Evolutionary conservation across 352 stramenopile species (phyloP).

Genomic region (Globisporangium splendens): DNA sequence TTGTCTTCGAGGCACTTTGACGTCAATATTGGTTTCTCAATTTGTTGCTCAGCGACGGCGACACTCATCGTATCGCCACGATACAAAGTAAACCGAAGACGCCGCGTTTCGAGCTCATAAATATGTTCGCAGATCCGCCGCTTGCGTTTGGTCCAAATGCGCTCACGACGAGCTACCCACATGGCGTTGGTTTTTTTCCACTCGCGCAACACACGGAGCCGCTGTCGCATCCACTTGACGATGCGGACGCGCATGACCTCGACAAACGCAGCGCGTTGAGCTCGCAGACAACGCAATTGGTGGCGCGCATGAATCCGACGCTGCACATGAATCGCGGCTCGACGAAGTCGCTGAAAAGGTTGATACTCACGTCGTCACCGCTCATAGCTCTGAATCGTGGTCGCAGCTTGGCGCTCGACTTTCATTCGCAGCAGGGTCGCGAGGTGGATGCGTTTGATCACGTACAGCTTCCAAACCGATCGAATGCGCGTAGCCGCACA

Average conservation of each 20-base stretch:
- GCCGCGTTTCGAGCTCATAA: conserved; percentile 28
- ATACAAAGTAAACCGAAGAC: conserved; percentile 40
- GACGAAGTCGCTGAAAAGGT: conserved; percentile 19
- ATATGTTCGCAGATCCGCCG: conserved; percentile 25
- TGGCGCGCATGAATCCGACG: conserved; percentile 29
- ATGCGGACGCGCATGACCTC: conserved; percentile 45
- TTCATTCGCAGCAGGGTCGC: conserved; percentile 27
- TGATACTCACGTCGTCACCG: conserved; percentile 20
- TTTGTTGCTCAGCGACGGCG: too few species aligned
- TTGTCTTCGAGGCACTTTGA: too few species aligned
- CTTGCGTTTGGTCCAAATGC: conserved; percentile 41
- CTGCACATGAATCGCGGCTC: conserved; percentile 13
- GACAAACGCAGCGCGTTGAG: conserved; percentile 23
- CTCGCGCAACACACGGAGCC: conserved; percentile 32
- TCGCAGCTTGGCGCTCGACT: conserved; percentile 35
- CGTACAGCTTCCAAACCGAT: conserved; percentile 35
- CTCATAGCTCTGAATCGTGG: conserved; percentile 40
- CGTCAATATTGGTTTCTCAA: conserved; percentile 23
- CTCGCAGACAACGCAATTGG: conserved; percentile 32
- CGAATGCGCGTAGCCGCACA: conserved; percentile 50
- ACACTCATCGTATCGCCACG: neutral
- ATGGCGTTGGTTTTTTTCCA: conserved; percentile 50
- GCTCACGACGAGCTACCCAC: conserved; percentile 34
- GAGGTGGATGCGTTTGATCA: conserved; percentile 11
- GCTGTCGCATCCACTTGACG: conserved; percentile 44